phyloP scores from a whole-genome alignment of 345 rosid species.

The Euphorbia pulcherrima region DNA sequence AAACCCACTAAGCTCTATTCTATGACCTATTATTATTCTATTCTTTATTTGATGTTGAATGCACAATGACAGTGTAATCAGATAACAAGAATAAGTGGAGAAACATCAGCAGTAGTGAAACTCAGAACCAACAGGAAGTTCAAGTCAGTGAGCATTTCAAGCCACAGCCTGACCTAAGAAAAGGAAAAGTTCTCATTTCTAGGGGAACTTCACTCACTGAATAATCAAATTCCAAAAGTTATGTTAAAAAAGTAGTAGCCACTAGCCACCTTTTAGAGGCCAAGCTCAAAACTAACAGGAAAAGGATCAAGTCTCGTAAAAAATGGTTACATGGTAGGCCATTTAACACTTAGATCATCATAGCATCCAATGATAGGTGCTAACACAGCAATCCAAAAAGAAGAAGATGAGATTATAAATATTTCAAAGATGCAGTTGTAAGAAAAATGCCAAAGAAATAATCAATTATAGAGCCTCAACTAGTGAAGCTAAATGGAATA shows the following conservation, averaged over 20 bases:
- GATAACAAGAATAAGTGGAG: neutral
- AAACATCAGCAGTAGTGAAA: neutral
- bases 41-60: neutral
- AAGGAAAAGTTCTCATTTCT: neutral
- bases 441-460: neutral
- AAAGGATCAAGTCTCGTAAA: neutral
- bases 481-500: neutral
- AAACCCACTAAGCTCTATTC: neutral
- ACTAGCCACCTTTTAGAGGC: neutral
- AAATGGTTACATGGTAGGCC: neutral
- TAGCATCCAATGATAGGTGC: neutral
- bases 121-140: constrained; percentile 10
- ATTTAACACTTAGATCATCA: neutral
- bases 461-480: neutral
- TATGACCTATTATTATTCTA: neutral
- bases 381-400: neutral
- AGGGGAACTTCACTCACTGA: neutral
- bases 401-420: neutral
- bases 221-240: neutral
- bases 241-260: neutral
- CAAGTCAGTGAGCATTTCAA: neutral
- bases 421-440: neutral
- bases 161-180: constrained; percentile 6
- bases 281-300: neutral
- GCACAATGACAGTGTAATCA: neutral